These are phyloP conservation scores for Stentor coeruleus DNA, from an alignment of 73 alveolate species.

Conservation along the genomic window DNA sequence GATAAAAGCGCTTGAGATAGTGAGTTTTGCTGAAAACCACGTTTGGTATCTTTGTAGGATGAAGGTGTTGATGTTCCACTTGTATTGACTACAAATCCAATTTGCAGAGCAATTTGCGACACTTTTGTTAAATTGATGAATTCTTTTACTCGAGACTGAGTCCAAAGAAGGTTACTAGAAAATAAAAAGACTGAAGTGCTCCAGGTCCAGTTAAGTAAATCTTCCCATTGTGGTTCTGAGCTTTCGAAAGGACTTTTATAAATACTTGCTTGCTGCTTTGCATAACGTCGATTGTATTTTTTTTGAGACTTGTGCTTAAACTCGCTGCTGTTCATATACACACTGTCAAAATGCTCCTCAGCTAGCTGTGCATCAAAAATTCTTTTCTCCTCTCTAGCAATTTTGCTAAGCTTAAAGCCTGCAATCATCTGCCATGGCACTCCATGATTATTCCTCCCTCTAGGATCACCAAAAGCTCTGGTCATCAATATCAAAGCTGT, in stretches of 20 bases:
- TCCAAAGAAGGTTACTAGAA: neutral
- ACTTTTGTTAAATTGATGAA: neutral
- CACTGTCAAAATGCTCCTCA: conserved; percentile 9
- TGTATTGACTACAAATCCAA: conserved; percentile 1
- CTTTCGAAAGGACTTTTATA: conserved; percentile 6
- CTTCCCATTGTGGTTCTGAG: conserved; percentile 9
- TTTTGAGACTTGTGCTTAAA: neutral
- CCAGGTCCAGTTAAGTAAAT: neutral
- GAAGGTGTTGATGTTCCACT: neutral
- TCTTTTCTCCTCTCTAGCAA: conserved; percentile 1
- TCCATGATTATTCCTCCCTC: neutral
- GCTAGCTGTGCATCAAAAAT: neutral
- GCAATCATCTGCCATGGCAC: neutral
- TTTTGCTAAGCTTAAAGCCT: neutral
- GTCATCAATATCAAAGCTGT: neutral
- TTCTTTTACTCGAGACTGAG: neutral
- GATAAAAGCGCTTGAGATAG: neutral
- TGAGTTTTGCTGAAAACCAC: neutral
- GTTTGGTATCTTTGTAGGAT: neutral
- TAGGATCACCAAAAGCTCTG: conserved; percentile 1
- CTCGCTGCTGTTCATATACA: neutral
- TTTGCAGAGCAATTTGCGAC: neutral
- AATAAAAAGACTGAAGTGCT: neutral
- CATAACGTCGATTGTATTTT: neutral
- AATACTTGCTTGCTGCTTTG: neutral